These are phyloP conservation scores for Rhynchospora pubera DNA, from an alignment of 176 grass and related monocot species.

Conservation along the genomic window DNA sequence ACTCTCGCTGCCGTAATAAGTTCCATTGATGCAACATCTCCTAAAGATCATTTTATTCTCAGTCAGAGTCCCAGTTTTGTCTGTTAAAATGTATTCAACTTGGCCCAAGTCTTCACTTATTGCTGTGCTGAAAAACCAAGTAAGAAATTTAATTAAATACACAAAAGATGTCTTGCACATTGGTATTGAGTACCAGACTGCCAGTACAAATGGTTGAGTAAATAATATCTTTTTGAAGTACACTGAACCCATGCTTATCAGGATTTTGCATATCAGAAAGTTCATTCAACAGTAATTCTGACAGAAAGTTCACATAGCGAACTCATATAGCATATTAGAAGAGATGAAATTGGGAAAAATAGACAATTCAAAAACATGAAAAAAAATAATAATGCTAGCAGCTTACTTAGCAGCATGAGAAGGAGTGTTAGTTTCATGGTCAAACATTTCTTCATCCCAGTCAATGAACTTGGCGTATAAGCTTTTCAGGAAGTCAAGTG, in stretches of 20 bases:
- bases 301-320: background rate
- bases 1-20: constrained; percentile 77
- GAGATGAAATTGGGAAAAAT: background rate
- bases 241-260: background rate
- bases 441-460: constrained; percentile 98
- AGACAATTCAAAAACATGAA: background rate
- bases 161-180: constrained; percentile 1
- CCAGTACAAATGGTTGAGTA: background rate
- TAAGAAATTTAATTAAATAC: background rate
- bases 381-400: background rate
- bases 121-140: constrained; percentile 77
- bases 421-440: constrained; percentile 75
- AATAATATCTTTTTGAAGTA: background rate
- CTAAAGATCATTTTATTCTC: constrained; percentile 98
- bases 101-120: constrained; percentile 99
- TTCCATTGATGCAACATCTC: constrained; percentile 75
- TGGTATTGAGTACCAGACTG: background rate
- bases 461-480: constrained; percentile 98
- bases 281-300: background rate
- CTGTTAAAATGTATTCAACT: constrained; percentile 98
- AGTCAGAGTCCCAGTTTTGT: constrained; percentile 95
- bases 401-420: constrained; percentile 90
- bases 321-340: background rate
- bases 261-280: background rate
- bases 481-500: constrained; percentile 90